Percentiles rank a stretch among this genome's conserved stretches.
Evolutionary conservation across 768 basidiomycete species (phyloP).

Genomic region (Amanita thiersii): DNA sequence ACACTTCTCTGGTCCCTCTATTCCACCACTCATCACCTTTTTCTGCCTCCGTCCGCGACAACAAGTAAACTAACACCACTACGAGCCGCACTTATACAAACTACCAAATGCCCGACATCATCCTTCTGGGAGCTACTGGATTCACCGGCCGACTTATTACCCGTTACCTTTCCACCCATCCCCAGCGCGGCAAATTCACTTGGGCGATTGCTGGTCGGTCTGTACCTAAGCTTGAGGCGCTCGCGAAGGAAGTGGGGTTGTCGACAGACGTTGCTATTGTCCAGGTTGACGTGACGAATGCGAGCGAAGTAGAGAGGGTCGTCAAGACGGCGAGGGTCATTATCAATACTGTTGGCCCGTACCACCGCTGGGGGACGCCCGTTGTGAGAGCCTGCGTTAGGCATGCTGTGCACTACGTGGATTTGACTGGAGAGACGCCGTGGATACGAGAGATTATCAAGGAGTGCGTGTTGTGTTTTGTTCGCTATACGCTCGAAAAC

Average conservation of each 20-base stretch:
- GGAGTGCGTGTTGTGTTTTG: conserved; percentile 30
- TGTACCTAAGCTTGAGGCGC: conserved; percentile 44
- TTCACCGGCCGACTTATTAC: conserved; percentile 65
- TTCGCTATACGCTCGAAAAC: conserved; percentile 1
- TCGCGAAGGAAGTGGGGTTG: conserved; percentile 39
- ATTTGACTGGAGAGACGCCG: conserved; percentile 66
- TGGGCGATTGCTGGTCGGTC: conserved; percentile 70
- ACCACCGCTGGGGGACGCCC: conserved; percentile 60
- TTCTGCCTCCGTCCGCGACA: conserved; percentile 6
- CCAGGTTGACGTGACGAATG: conserved; percentile 52
- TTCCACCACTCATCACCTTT: neutral
- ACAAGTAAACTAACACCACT: conserved; percentile 18
- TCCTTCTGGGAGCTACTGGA: conserved; percentile 73
- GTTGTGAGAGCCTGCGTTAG: conserved; percentile 71
- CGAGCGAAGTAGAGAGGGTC: conserved; percentile 42
- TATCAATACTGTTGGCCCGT: conserved; percentile 75
- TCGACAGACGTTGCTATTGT: conserved; percentile 35
- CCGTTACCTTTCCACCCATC: conserved; percentile 59
- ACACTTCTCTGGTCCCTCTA: neutral
- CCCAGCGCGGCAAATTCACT: conserved; percentile 49
- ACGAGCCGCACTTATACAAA: no score
- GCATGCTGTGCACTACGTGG: conserved; percentile 77
- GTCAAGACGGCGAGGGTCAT: conserved; percentile 58
- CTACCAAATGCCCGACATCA: conserved; percentile 43
- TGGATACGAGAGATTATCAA: conserved; percentile 61